Evolutionary conservation across 768 basidiomycete genomes (phyloP).

Genomic region (Tylopilus rubrobrunneus): DNA sequence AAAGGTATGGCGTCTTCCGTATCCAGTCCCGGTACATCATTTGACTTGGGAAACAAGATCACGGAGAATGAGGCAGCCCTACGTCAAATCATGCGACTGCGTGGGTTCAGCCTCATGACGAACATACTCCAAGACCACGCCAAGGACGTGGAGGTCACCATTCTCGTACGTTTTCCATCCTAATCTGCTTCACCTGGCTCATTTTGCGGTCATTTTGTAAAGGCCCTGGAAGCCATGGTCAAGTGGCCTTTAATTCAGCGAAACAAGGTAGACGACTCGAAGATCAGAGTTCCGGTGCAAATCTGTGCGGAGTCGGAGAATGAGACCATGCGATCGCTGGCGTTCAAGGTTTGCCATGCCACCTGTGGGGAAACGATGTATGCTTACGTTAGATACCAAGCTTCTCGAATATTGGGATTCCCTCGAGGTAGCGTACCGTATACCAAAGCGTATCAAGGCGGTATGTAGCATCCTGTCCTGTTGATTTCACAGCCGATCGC

Average conservation of each 20-base stretch:
- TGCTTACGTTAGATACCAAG: constrained; percentile 22
- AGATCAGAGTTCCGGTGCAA: constrained; percentile 63
- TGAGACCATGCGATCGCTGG: constrained; percentile 50
- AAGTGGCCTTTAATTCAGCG: constrained; percentile 80
- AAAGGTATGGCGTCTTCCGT: constrained; percentile 45
- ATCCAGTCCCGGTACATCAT: not conserved
- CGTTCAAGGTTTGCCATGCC: constrained; percentile 51
- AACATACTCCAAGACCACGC: constrained; percentile 77
- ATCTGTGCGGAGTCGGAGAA: constrained; percentile 51
- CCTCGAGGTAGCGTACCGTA: constrained; percentile 76
- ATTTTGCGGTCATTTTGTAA: not conserved
- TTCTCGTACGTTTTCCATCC: constrained; percentile 48
- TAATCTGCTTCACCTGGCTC: not conserved
- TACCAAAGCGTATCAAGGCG: constrained; percentile 66
- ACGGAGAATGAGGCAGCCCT: constrained; percentile 78
- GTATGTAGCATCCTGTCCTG: constrained; percentile 23
- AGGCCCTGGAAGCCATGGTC: constrained; percentile 66
- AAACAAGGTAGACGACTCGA: constrained; percentile 89
- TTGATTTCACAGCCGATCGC: not conserved
- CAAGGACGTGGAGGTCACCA: constrained; percentile 66
- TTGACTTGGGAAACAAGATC: constrained; percentile 47
- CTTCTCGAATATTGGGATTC: constrained; percentile 78
- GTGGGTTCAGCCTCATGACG: constrained; percentile 90
- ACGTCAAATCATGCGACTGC: constrained; percentile 83
- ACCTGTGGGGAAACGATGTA: not conserved